phyloP scores from a whole-genome alignment of 495 filamentous ascomycete genomes.

The Mycothermus thermophilus region DNA sequence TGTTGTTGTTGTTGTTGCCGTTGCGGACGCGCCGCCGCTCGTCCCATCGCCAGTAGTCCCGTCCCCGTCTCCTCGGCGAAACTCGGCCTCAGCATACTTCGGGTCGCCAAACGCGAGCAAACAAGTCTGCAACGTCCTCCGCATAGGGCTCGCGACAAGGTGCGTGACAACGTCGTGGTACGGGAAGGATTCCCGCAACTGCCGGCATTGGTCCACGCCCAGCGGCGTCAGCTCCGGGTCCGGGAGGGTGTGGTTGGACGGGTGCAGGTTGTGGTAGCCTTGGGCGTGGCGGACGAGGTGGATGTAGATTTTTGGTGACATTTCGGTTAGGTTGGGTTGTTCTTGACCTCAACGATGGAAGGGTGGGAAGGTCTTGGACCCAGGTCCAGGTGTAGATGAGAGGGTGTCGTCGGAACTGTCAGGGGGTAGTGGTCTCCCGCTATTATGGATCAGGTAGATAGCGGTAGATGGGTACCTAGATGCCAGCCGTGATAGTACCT shows the following conservation, averaged over 20 bases:
- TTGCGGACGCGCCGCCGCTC: no score
- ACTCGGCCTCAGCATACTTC: conserved; percentile 13
- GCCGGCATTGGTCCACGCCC: conserved; percentile 60
- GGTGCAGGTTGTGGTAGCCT: conserved; percentile 69
- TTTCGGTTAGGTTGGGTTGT: neutral
- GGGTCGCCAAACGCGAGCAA: conserved; percentile 51
- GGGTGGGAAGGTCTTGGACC: neutral
- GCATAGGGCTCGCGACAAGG: conserved; percentile 69
- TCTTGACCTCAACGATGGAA: neutral
- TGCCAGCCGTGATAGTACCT: no score
- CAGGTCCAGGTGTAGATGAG: no score
- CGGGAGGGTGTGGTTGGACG: conserved; percentile 54
- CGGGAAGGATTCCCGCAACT: conserved; percentile 50
- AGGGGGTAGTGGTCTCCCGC: no score
- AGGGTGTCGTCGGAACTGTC: no score
- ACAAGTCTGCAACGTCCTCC: conserved; percentile 71
- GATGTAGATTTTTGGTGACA: conserved; percentile 21
- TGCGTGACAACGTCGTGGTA: conserved; percentile 49
- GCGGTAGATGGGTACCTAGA: no score
- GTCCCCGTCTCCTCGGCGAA: neutral
- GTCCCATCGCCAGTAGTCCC: no score
- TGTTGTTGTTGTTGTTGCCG: no score
- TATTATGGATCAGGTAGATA: no score
- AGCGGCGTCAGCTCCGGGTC: conserved; percentile 70
- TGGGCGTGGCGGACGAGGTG: conserved; percentile 44